phyloP scores from a whole-genome alignment of 768 basidiomycete genomes.

The Calocybe indica region DNA sequence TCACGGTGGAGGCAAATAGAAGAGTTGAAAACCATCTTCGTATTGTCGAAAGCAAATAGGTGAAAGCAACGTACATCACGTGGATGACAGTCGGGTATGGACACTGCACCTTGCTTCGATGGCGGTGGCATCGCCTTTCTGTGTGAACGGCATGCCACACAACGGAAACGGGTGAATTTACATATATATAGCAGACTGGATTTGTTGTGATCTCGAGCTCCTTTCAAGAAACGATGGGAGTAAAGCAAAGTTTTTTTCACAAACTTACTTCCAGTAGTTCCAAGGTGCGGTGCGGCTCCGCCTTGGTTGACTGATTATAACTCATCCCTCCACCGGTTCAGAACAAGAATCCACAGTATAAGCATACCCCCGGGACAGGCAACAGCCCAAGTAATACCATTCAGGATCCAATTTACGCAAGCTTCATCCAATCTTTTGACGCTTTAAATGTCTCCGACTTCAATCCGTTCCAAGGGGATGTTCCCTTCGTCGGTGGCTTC shows the following conservation, averaged over 20 bases:
- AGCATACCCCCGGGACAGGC: slow-evolving; percentile 13
- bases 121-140: neutral
- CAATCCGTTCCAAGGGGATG: slow-evolving; percentile 1
- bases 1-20: neutral
- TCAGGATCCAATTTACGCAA: slow-evolving; percentile 1
- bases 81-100: neutral
- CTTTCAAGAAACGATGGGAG: no score
- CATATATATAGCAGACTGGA: no score
- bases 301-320: no score
- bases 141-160: no score
- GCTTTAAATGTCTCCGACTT: slow-evolving; percentile 15
- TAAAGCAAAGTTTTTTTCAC: no score
- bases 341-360: neutral
- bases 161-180: no score
- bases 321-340: no score
- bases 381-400: neutral
- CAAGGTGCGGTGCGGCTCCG: no score
- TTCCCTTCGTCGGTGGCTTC: slow-evolving; percentile 49
- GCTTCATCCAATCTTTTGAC: slow-evolving; percentile 20
- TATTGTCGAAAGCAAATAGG: neutral
- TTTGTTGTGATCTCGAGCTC: no score
- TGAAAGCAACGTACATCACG: slow-evolving; percentile 1
- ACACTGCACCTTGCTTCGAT: neutral
- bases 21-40: neutral
- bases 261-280: no score